A percentile compares a stretch with the other conserved stretches of the same genome.
phyloP scores from a whole-genome alignment of 768 basidiomycete genomes.

The Termitomyces sp. region DNA sequence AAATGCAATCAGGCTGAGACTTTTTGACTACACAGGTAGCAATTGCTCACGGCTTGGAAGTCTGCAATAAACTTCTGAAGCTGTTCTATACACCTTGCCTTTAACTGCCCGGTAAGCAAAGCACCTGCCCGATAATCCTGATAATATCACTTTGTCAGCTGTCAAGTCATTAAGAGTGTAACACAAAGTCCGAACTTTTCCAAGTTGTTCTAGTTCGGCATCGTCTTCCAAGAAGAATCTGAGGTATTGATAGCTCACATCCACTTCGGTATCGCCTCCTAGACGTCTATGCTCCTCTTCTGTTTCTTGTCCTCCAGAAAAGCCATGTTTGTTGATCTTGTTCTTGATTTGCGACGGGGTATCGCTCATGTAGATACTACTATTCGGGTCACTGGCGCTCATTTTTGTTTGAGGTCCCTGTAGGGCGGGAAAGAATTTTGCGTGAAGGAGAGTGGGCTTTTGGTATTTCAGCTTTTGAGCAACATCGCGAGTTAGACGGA shows the following conservation, averaged over 20 bases:
- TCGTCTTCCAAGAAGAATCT: constrained; percentile 96
- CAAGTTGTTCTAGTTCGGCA: constrained; percentile 72
- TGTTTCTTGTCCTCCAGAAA: constrained; percentile 94
- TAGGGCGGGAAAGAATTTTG: constrained; percentile 97
- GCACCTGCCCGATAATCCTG: constrained; percentile 91
- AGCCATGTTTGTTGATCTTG: constrained; percentile 94
- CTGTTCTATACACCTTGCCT: constrained; percentile 78
- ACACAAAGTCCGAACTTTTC: constrained; percentile 48
- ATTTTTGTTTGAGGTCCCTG: constrained; percentile 99
- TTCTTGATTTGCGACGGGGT: constrained; percentile 92
- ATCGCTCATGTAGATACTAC: constrained; percentile 95
- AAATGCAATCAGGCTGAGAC: constrained; percentile 7
- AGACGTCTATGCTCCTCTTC: constrained; percentile 87
- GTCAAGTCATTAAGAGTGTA: not conserved
- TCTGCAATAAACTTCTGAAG: constrained; percentile 78
- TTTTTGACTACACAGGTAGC: not conserved
- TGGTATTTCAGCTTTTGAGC: constrained; percentile 93
- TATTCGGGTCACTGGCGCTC: constrained; percentile 93
- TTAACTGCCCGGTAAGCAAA: constrained; percentile 87
- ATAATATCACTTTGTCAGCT: not conserved
- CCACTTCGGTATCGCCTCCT: constrained; percentile 92
- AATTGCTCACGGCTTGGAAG: constrained; percentile 68
- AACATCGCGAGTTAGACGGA: constrained; percentile 95
- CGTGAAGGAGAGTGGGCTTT: constrained; percentile 88
- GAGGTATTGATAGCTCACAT: constrained; percentile 93